These are phyloP conservation scores for Xerocomus spinulosus DNA, from an alignment of 768 basidiomycete species.

Conservation along the genomic window DNA sequence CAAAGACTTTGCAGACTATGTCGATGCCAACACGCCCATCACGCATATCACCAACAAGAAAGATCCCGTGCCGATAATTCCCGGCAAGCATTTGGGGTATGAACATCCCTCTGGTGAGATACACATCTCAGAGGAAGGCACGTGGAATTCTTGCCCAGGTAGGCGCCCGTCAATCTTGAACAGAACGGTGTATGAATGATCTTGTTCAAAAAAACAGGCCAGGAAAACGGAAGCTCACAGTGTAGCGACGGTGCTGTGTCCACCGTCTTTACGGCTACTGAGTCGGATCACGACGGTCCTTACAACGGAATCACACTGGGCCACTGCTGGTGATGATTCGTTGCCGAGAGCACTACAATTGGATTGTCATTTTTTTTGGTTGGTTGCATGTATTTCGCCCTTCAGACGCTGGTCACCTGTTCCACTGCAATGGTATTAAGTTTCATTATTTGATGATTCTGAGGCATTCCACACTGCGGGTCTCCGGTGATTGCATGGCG, in stretches of 20 bases:
- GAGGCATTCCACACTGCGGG: too few species aligned
- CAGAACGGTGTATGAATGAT: background rate
- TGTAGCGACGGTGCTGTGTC: slow-evolving; percentile 22
- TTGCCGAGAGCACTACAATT: background rate
- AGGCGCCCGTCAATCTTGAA: background rate
- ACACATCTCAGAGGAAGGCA: slow-evolving; percentile 38
- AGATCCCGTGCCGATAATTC: slow-evolving; percentile 37
- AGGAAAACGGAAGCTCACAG: slow-evolving; percentile 50
- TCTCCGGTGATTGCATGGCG: too few species aligned
- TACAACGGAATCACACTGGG: slow-evolving; percentile 8
- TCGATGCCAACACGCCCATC: slow-evolving; percentile 40
- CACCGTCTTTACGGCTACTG: slow-evolving; percentile 39
- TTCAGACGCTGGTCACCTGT: too few species aligned
- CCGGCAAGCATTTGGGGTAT: slow-evolving; percentile 34
- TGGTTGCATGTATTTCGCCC: too few species aligned
- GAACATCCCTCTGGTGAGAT: slow-evolving; percentile 38
- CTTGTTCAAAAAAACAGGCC: slow-evolving; percentile 33
- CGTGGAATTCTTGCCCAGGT: slow-evolving; percentile 56
- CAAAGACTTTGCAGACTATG: slow-evolving; percentile 52
- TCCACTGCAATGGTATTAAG: too few species aligned
- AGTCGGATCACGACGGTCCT: slow-evolving; percentile 43
- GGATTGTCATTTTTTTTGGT: background rate
- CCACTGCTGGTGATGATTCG: background rate
- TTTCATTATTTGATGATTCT: too few species aligned
- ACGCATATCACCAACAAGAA: slow-evolving; percentile 51